Conservation (phyloP, 257 asterid genomes). For the Solanum tarapatanum region DNA sequence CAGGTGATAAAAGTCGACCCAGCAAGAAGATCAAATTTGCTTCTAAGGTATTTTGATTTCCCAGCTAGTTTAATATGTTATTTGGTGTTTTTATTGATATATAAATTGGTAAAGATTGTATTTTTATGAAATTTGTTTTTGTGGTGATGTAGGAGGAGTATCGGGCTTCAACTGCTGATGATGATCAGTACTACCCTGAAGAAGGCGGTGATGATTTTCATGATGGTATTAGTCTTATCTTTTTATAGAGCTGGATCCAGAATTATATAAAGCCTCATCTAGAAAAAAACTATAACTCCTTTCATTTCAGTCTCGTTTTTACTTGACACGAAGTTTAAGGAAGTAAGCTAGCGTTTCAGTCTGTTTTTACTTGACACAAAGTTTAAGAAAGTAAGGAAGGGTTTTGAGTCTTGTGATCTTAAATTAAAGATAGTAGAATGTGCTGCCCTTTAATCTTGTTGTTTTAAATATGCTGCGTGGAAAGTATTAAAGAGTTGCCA, state of each 20-base stretch:
- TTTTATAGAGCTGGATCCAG: background rate
- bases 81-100: background rate
- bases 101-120: background rate
- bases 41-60: slow-evolving; percentile 39
- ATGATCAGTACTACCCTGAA: slow-evolving; percentile 28
- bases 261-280: background rate
- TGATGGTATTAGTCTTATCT: slow-evolving; percentile 36
- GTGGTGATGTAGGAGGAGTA: slow-evolving; percentile 44
- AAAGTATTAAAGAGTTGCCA: background rate
- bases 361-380: background rate
- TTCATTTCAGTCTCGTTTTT: background rate
- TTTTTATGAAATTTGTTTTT: background rate
- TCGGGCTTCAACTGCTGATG: slow-evolving; percentile 28
- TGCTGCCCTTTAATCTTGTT: background rate
- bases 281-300: background rate
- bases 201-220: slow-evolving; percentile 60
- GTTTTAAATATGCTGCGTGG: background rate
- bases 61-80: background rate
- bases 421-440: background rate
- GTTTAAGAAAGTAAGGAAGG: background rate
- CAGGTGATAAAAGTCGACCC: slow-evolving; percentile 78
- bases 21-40: slow-evolving; percentile 52
- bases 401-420: background rate
- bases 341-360: background rate
- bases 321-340: background rate